These are phyloP conservation scores for Pisolithus marmoratus DNA, from an alignment of 768 basidiomycete genomes.

Conservation along the genomic window DNA sequence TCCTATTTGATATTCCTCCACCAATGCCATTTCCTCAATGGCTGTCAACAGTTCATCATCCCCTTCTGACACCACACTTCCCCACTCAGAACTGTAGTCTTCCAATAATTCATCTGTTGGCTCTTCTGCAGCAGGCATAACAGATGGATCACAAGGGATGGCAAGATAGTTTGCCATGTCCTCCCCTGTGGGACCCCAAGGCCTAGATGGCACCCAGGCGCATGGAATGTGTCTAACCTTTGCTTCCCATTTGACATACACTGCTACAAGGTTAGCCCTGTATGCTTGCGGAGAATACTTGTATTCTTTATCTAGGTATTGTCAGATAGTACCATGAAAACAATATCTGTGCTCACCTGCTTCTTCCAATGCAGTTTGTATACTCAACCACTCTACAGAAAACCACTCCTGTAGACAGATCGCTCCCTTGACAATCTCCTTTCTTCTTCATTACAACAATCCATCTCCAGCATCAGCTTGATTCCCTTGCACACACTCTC, in stretches of 20 bases:
- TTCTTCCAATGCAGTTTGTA: neutral
- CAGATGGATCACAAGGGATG: neutral
- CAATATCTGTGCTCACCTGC: neutral
- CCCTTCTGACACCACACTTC: neutral
- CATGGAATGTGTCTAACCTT: neutral
- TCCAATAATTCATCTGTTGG: neutral
- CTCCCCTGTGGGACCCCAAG: neutral
- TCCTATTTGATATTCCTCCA: neutral
- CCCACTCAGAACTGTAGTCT: neutral
- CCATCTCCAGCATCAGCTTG: slow-evolving; percentile 8
- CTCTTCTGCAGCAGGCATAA: neutral
- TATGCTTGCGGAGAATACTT: too few species aligned
- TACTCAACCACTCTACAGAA: too few species aligned
- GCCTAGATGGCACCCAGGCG: neutral
- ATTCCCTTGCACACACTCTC: slow-evolving; percentile 11
- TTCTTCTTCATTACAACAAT: slow-evolving; percentile 21
- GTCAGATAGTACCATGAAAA: neutral
- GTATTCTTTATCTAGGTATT: too few species aligned
- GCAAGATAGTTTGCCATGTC: neutral
- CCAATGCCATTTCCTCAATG: slow-evolving; percentile 1
- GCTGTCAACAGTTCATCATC: slow-evolving; percentile 2
- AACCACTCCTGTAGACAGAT: too few species aligned
- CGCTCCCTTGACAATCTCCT: neutral
- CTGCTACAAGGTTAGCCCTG: too few species aligned
- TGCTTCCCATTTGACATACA: too few species aligned